A percentile compares a stretch with the other conserved stretches of the same genome.
These are phyloP conservation scores for Fusarium pseudograminearum DNA, from an alignment of 2,329 filamentous ascomycete species.

Conservation along the genomic window DNA sequence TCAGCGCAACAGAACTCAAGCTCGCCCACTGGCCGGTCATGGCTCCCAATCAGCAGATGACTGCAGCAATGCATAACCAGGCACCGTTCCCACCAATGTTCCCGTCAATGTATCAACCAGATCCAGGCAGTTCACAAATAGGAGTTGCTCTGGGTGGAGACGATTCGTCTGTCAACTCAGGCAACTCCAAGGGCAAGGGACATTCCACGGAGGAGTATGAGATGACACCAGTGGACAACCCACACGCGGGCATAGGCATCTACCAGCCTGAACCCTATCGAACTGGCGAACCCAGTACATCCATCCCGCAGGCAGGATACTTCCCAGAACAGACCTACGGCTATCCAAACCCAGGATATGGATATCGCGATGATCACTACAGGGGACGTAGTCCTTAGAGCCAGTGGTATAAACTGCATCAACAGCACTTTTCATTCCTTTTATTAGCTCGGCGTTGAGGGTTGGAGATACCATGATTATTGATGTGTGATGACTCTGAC, in stretches of 20 bases:
- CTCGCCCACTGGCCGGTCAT: slow-evolving; percentile 9
- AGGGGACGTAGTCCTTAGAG: slow-evolving; percentile 7
- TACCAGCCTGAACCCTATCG: neutral
- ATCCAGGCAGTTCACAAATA: neutral
- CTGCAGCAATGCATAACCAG: neutral
- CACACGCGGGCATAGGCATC: neutral
- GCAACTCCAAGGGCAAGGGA: slow-evolving; percentile 5
- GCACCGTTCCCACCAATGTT: neutral
- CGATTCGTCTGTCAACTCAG: slow-evolving; percentile 4
- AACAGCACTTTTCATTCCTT: neutral
- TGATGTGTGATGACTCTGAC: slow-evolving; percentile 16
- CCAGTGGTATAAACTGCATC: neutral
- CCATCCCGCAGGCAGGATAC: neutral
- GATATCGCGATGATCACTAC: slow-evolving; percentile 10
- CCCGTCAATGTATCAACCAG: slow-evolving; percentile 6
- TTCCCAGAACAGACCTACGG: neutral
- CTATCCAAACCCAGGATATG: neutral
- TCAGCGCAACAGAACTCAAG: slow-evolving; percentile 9
- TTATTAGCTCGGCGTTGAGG: slow-evolving; percentile 30
- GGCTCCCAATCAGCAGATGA: neutral
- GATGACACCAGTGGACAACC: slow-evolving; percentile 2
- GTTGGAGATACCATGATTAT: slow-evolving; percentile 27
- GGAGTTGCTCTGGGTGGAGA: slow-evolving; percentile 9
- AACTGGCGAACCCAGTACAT: slow-evolving; percentile 9
- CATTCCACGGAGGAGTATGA: slow-evolving; percentile 2